Evolutionary conservation across 805 yeast species (phyloP).

Genomic region (Monosporozyma aerobia): DNA sequence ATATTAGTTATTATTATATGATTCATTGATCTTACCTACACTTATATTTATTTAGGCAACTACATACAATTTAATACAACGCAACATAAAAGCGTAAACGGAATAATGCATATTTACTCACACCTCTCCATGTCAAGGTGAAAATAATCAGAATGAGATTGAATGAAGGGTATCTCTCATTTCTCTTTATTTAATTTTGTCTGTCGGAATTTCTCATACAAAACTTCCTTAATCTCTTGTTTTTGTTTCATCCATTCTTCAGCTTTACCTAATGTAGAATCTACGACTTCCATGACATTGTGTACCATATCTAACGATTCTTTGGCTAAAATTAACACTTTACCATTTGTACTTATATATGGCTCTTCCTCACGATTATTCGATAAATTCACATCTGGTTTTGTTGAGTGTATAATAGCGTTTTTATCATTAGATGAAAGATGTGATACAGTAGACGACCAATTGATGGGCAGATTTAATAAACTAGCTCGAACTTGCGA

Average conservation of each 20-base stretch:
- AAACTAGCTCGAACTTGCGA: constrained; percentile 72
- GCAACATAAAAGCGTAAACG: background rate
- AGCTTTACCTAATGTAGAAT: constrained; percentile 74
- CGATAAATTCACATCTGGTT: background rate
- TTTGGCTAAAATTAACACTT: constrained; percentile 71
- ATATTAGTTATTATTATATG: background rate
- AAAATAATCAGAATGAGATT: background rate
- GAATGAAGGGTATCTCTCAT: background rate
- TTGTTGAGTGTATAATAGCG: constrained; percentile 1
- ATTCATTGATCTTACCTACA: background rate
- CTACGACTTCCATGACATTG: constrained; percentile 74
- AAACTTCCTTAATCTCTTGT: constrained; percentile 31
- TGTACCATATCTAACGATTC: constrained; percentile 85
- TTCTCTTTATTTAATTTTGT: background rate
- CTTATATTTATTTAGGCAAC: no score
- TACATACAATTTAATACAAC: background rate
- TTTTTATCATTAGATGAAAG: background rate
- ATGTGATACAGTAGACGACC: constrained; percentile 42
- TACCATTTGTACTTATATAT: constrained; percentile 47
- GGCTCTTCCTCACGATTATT: background rate
- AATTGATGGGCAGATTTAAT: constrained; percentile 61
- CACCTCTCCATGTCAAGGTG: background rate
- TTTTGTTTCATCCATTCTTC: constrained; percentile 66
- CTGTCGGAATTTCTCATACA: constrained; percentile 15
- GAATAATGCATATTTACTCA: background rate